A percentile compares a stretch with the other conserved stretches of the same genome.
phyloP scores from a whole-genome alignment of 2,329 filamentous ascomycete species.

The Claviceps spartinae region DNA sequence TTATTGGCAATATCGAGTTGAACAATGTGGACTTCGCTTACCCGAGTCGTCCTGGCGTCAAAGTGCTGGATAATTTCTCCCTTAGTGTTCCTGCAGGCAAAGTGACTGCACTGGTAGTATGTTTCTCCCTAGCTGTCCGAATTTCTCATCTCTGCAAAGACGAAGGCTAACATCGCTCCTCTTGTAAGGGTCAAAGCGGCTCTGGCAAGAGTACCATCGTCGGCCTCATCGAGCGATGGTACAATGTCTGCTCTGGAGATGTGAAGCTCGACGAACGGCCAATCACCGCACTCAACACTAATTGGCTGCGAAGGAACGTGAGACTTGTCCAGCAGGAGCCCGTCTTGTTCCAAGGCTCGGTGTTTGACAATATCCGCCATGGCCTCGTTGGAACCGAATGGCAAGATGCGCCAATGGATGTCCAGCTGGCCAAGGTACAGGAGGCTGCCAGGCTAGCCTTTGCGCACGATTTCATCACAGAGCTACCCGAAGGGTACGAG shows the following conservation, averaged over 20 bases:
- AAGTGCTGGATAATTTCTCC: conserved; percentile 27
- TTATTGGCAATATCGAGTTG: conserved; percentile 22
- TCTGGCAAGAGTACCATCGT: conserved; percentile 46
- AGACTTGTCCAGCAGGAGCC: conserved; percentile 20
- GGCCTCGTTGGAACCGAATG: conserved; percentile 31
- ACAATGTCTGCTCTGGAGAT: conserved; percentile 31
- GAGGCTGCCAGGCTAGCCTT: conserved; percentile 35
- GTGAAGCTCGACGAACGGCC: conserved; percentile 29
- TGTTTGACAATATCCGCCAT: conserved; percentile 42
- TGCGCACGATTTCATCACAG: conserved; percentile 35
- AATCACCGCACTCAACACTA: not conserved
- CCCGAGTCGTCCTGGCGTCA: conserved; percentile 27
- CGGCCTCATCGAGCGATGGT: conserved; percentile 46
- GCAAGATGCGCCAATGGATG: conserved; percentile 24
- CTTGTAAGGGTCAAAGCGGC: conserved; percentile 20
- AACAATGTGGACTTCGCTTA: conserved; percentile 31
- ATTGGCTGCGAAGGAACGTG: not conserved
- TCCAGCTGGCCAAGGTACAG: conserved; percentile 29
- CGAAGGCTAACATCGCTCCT: not conserved
- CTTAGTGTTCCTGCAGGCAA: conserved; percentile 31
- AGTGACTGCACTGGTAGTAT: conserved; percentile 27
- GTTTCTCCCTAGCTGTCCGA: too few species aligned
- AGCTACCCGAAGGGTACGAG: conserved; percentile 32
- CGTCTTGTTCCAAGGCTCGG: conserved; percentile 30
- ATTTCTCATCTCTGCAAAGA: not conserved